Evolutionary conservation across 2,329 filamentous ascomycete genomes (phyloP), one percentile per base, ranked within the genome.

Genomic region (Penicillium digitatum): DNA sequence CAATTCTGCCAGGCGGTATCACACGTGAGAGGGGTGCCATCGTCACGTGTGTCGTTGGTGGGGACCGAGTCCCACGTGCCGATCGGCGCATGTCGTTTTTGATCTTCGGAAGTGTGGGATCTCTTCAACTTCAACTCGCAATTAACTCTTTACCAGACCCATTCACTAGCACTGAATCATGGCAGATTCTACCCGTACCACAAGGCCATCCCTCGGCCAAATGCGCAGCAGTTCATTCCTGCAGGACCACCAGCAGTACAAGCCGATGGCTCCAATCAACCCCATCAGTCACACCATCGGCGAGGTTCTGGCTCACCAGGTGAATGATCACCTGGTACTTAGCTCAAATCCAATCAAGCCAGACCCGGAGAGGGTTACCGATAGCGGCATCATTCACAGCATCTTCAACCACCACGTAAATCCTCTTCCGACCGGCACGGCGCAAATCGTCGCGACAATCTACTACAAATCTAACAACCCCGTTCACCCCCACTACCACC

Each of bases 161-260:
- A n/a, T 18, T 44, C 34, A 24, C 32, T 38, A 49, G 14, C 26
- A 43, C 24, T 18, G 29, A 26, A 24, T 35, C 11, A 74, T 74
- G 71, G 64, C 66, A 47, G 59, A 69, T 11, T 51, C 66, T 44
- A 69, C 63, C 52, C 64, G 54, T 49, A 68, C 52, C 73, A 73
- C 56, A 47, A 73, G 75, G 48, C 77, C 76, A 10, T 71, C 73
- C 29, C 68, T 79, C 48, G 74, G 73, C 43, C 75, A 76, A 57
- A 73, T 78, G 57, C 69, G 69, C 48, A 72, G 75, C 58, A 72
- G 70, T 51, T 77, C 76, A 26, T 76, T 76, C 64, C 73, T 79
- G 35, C 73, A 77, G 39, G 77, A 78, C 56, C 77, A 79, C 56
- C 75, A 79, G 59, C 76, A 79, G 55, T 79, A 79, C 60, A 76